Percentiles rank a stretch among this genome's conserved stretches.
phyloP scores from a whole-genome alignment of 1,284 basidiomycete genomes.

The Tranzscheliella williamsii region DNA sequence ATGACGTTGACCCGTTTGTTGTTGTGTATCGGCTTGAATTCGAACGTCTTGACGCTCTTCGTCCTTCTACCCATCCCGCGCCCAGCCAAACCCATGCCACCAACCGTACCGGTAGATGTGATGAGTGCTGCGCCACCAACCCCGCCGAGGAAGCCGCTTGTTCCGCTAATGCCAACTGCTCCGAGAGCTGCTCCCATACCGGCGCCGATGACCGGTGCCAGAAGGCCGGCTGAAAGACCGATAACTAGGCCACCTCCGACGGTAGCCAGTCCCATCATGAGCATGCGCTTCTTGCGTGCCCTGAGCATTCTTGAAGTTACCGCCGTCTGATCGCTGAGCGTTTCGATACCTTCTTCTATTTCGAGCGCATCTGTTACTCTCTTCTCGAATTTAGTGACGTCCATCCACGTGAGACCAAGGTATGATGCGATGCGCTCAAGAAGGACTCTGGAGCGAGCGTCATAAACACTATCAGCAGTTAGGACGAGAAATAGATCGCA shows the following conservation, averaged over 20 bases:
- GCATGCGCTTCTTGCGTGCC: slow-evolving; percentile 48
- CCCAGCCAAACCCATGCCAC: slow-evolving; percentile 54
- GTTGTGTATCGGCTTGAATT: slow-evolving; percentile 60
- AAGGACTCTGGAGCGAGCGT: slow-evolving; percentile 57
- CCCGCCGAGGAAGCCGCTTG: slow-evolving; percentile 55
- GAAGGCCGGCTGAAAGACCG: slow-evolving; percentile 56
- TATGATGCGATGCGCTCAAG: slow-evolving; percentile 54
- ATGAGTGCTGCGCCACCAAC: slow-evolving; percentile 59
- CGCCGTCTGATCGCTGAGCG: slow-evolving; percentile 43
- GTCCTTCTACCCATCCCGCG: slow-evolving; percentile 57
- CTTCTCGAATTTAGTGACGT: slow-evolving; percentile 61
- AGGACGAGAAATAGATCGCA: slow-evolving; percentile 60
- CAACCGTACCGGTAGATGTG: slow-evolving; percentile 57
- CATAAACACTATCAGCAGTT: slow-evolving; percentile 59
- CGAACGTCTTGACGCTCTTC: slow-evolving; percentile 57
- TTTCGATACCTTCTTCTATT: slow-evolving; percentile 57
- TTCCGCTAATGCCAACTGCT: slow-evolving; percentile 58
- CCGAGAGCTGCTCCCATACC: slow-evolving; percentile 59
- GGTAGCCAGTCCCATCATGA: slow-evolving; percentile 60
- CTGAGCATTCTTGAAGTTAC: slow-evolving; percentile 39
- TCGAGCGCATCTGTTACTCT: slow-evolving; percentile 58
- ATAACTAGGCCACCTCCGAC: slow-evolving; percentile 60
- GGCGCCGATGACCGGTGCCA: slow-evolving; percentile 58
- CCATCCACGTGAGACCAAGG: slow-evolving; percentile 58
- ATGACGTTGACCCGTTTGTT: slow-evolving; percentile 61